Conservation (phyloP, 2,329 filamentous ascomycete species). For the Verruconis gallopava region DNA sequence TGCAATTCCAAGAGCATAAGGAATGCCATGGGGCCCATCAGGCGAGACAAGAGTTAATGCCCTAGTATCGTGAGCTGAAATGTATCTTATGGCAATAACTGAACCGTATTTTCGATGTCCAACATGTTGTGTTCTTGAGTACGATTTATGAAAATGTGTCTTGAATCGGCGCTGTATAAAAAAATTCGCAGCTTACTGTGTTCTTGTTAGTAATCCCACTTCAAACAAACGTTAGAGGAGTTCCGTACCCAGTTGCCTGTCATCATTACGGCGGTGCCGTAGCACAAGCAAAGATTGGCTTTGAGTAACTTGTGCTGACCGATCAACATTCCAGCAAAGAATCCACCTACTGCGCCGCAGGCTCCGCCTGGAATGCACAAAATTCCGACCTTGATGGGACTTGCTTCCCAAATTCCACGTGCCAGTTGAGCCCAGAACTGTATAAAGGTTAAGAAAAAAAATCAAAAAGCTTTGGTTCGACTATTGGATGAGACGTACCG, state of each 20-base stretch:
- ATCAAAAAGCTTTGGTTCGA: background rate
- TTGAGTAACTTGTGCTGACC: constrained; percentile 5
- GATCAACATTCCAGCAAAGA: constrained; percentile 9
- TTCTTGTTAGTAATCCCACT: too few relatives aligned
- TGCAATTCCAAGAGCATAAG: constrained; percentile 5
- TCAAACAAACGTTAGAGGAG: too few relatives aligned
- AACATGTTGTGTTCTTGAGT: too few relatives aligned
- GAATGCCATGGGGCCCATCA: background rate
- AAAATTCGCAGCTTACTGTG: too few relatives aligned
- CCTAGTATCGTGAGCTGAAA: too few relatives aligned
- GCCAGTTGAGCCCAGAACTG: constrained; percentile 9
- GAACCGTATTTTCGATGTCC: too few relatives aligned
- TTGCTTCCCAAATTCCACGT: background rate
- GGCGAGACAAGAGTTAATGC: constrained; percentile 1
- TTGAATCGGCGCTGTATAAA: too few relatives aligned
- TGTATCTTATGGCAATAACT: too few relatives aligned
- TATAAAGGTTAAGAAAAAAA: background rate
- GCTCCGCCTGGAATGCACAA: constrained; percentile 7
- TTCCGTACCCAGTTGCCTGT: background rate
- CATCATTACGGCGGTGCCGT: constrained; percentile 2
- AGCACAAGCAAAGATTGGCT: constrained; percentile 6
- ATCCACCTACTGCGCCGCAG: constrained; percentile 10
- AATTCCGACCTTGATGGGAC: constrained; percentile 11
- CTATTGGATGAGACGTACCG: constrained; percentile 3
- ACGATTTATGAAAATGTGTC: too few relatives aligned